Conservation (phyloP, 2,329 filamentous ascomycete species). For the Drechslerella coelobrocha region DNA sequence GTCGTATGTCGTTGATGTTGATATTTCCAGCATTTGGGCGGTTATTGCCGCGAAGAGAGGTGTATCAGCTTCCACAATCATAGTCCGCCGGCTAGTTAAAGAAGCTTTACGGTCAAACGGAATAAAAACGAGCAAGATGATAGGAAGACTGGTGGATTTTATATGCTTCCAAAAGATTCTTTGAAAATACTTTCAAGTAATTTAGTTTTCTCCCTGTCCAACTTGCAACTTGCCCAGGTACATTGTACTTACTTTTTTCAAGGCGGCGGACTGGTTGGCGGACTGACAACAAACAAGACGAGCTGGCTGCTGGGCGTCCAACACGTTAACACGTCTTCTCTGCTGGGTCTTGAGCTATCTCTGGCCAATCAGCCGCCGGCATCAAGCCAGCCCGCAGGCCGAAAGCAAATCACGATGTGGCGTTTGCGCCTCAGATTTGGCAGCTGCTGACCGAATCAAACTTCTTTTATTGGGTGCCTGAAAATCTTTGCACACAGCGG, state of each 20-base stretch:
- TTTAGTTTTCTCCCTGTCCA: too few species aligned
- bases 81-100: neutral
- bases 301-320: constrained; percentile 17
- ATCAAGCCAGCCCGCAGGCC: too few species aligned
- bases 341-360: constrained; percentile 12
- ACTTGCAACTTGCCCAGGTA: too few species aligned
- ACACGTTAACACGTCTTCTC: constrained; percentile 22
- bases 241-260: too few species aligned
- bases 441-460: neutral
- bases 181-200: too few species aligned
- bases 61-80: constrained; percentile 4
- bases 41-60: constrained; percentile 41
- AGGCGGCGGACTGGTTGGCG: constrained; percentile 10
- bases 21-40: constrained; percentile 42
- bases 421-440: neutral
- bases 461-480: neutral
- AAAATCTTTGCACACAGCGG: neutral
- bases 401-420: constrained; percentile 2
- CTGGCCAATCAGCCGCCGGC: constrained; percentile 30
- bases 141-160: neutral
- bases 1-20: constrained; percentile 8
- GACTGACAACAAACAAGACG: constrained; percentile 18
- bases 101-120: neutral
- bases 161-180: too few species aligned
- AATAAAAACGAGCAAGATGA: neutral